These are phyloP conservation scores for Penicillium occitanis DNA, from an alignment of 2,329 filamentous ascomycete genomes.

Conservation along the genomic window DNA sequence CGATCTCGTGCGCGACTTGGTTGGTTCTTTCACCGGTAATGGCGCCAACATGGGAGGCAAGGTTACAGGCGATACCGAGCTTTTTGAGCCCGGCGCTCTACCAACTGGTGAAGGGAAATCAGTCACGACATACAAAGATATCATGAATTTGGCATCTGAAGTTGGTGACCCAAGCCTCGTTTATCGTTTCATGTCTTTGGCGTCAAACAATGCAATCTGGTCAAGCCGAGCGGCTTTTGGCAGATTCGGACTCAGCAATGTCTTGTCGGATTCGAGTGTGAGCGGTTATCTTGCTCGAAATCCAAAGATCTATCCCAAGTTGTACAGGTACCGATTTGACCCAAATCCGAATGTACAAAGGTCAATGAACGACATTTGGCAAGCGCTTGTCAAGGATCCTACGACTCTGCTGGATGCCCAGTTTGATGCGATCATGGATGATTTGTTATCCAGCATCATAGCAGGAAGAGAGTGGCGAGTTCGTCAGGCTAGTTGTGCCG, in stretches of 20 bases:
- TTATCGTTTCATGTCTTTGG: conserved; percentile 97
- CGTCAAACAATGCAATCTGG: conserved; percentile 95
- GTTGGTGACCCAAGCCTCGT: conserved; percentile 95
- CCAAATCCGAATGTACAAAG: conserved; percentile 88
- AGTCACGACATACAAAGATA: conserved; percentile 95
- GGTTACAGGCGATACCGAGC: conserved; percentile 84
- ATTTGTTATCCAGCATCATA: conserved; percentile 80
- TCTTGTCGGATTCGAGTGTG: conserved; percentile 78
- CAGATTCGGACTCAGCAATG: conserved; percentile 85
- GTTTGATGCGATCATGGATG: conserved; percentile 85
- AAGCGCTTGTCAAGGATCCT: conserved; percentile 86
- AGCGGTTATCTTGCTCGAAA: conserved; percentile 71
- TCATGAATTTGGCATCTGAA: conserved; percentile 91
- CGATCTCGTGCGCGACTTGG: conserved; percentile 80
- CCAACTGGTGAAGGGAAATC: conserved; percentile 87
- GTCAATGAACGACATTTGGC: conserved; percentile 99
- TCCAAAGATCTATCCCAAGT: conserved; percentile 90
- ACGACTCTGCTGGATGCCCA: conserved; percentile 72
- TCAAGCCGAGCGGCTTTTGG: conserved; percentile 95
- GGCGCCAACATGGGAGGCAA: conserved; percentile 65
- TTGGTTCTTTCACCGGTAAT: conserved; percentile 78
- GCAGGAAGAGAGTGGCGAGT: conserved; percentile 86
- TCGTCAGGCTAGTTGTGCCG: conserved; percentile 86
- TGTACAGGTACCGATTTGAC: conserved; percentile 92
- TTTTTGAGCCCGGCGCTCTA: conserved; percentile 87